phyloP scores from a whole-genome alignment of 805 yeast species.

The Starmerella apis region DNA sequence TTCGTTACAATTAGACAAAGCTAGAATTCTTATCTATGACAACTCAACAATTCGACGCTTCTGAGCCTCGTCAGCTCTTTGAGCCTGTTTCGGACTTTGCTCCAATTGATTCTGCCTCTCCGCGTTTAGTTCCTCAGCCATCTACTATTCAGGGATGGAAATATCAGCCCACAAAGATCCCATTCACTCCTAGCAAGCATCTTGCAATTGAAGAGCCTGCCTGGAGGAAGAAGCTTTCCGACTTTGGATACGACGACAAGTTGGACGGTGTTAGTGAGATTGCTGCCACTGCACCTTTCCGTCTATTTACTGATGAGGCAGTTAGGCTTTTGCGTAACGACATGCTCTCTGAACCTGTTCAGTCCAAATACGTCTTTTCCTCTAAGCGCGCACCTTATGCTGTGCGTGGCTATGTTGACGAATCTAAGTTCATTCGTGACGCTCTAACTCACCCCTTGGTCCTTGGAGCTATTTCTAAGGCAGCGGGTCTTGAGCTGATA shows the following conservation, averaged over 20 bases:
- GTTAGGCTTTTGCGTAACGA: slow-evolving; percentile 50
- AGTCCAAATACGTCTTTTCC: slow-evolving; percentile 33
- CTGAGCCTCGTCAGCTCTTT: slow-evolving; percentile 3
- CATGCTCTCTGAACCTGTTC: slow-evolving; percentile 34
- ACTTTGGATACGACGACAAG: slow-evolving; percentile 40
- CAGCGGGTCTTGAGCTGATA: slow-evolving; percentile 51
- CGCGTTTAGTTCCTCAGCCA: slow-evolving; percentile 2
- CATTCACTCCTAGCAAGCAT: slow-evolving; percentile 34
- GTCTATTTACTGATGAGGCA: slow-evolving; percentile 52
- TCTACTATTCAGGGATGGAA: slow-evolving; percentile 8
- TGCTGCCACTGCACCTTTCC: slow-evolving; percentile 52
- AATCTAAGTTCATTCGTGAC: slow-evolving; percentile 43
- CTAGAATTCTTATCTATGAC: too few species aligned
- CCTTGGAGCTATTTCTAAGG: slow-evolving; percentile 42
- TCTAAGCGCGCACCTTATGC: slow-evolving; percentile 27
- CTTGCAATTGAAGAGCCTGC: slow-evolving; percentile 30
- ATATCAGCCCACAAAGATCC: slow-evolving; percentile 13
- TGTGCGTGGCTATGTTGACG: slow-evolving; percentile 42
- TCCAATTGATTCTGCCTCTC: neutral
- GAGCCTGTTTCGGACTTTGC: slow-evolving; percentile 6
- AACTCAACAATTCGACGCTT: neutral
- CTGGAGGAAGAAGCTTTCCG: slow-evolving; percentile 38
- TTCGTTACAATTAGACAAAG: too few species aligned
- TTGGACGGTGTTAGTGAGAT: slow-evolving; percentile 41
- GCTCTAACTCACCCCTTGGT: slow-evolving; percentile 56